These are phyloP conservation scores for Podaxis pistillaris DNA, from an alignment of 768 basidiomycete species.

Conservation along the genomic window DNA sequence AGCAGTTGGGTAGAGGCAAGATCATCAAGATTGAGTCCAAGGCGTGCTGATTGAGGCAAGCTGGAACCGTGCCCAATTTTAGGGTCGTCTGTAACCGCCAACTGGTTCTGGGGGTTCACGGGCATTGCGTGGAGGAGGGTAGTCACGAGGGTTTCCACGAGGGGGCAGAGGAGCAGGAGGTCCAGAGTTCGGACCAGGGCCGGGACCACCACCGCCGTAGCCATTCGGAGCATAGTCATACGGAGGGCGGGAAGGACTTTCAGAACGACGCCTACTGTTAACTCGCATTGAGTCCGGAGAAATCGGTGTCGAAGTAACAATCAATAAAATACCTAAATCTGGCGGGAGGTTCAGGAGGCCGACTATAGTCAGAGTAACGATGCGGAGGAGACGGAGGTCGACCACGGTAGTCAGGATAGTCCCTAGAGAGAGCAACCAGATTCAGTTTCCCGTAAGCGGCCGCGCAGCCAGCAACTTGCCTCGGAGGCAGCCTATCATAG, in stretches of 20 bases:
- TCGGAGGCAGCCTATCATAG: conserved; percentile 54
- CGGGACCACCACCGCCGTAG: conserved; percentile 31
- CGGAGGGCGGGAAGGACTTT: conserved; percentile 53
- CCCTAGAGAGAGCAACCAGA: conserved; percentile 33
- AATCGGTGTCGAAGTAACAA: not conserved
- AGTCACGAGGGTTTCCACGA: conserved; percentile 38
- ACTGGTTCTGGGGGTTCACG: conserved; percentile 42
- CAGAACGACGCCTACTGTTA: conserved; percentile 73
- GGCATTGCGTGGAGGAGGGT: conserved; percentile 43
- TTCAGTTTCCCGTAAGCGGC: conserved; percentile 6
- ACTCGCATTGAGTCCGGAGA: conserved; percentile 20
- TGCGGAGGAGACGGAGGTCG: conserved; percentile 55
- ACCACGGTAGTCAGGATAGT: conserved; percentile 56
- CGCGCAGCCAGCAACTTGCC: conserved; percentile 38
- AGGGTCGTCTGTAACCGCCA: conserved; percentile 41
- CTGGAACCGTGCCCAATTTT: conserved; percentile 10
- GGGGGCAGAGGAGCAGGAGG: conserved; percentile 13
- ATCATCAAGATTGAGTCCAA: not conserved
- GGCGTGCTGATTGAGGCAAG: not conserved
- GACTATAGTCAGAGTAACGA: conserved; percentile 46
- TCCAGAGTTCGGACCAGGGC: conserved; percentile 10
- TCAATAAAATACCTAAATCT: conserved; percentile 41
- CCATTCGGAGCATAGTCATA: conserved; percentile 61
- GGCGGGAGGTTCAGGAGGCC: conserved; percentile 42
- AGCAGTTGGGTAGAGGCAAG: conserved; percentile 7